phyloP scores from a whole-genome alignment of 2,329 filamentous ascomycete species.

The Nemania diffusa region DNA sequence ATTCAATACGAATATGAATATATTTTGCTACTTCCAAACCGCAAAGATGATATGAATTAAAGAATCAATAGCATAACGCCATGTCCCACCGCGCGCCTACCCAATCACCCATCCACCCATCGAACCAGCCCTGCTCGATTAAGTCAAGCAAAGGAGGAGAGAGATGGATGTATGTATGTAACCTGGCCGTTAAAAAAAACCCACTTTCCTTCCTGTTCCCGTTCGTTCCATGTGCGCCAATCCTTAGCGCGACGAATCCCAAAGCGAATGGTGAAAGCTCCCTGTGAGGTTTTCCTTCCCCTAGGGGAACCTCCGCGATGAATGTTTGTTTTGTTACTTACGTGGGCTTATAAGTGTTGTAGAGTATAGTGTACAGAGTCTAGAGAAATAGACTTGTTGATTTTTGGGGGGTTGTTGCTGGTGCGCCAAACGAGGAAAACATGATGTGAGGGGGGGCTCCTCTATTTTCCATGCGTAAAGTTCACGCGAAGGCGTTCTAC shows the following conservation, averaged over 20 bases:
- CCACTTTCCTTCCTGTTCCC: not conserved
- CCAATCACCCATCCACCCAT: not conserved
- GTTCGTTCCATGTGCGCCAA: slow-evolving; percentile 11
- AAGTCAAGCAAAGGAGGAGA: not conserved
- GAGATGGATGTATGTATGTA: not conserved
- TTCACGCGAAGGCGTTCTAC: not conserved
- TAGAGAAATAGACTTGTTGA: not conserved
- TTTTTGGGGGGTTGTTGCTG: not conserved
- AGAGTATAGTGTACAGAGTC: slow-evolving; percentile 22
- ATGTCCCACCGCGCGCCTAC: not conserved
- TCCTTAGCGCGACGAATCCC: not conserved
- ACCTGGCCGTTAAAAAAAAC: not conserved
- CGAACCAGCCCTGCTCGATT: not conserved
- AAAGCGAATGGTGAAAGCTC: slow-evolving; percentile 9
- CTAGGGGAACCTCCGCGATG: not conserved
- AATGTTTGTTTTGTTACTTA: slow-evolving; percentile 1
- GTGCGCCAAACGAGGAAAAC: not conserved
- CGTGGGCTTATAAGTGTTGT: not conserved
- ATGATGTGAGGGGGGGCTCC: not conserved
- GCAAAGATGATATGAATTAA: not conserved
- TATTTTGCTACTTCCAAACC: not conserved
- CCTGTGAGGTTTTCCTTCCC: not conserved
- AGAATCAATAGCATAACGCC: slow-evolving; percentile 9
- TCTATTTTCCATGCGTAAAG: not conserved
- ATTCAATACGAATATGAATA: slow-evolving; percentile 4